Percentiles rank a stretch among this genome's conserved stretches.
phyloP scores from a whole-genome alignment of 1,139 yeast genomes.

The Zygoascus meyerae region DNA sequence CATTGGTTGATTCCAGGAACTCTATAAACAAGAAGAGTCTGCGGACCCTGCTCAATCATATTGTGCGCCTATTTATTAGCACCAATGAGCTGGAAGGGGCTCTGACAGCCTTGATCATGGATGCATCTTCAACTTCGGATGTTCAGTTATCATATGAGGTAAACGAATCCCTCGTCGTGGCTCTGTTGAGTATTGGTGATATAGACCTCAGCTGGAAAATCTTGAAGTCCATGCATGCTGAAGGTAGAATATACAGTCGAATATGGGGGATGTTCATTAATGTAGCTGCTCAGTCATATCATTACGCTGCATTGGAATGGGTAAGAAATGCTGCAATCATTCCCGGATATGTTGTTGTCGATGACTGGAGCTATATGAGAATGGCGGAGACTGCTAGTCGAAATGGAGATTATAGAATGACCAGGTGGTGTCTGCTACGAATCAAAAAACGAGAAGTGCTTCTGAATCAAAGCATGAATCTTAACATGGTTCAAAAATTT shows the following conservation, averaged over 20 bases:
- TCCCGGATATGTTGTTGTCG: slow-evolving; percentile 30
- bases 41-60: slow-evolving; percentile 11
- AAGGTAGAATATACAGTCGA: slow-evolving; percentile 26
- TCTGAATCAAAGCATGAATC: slow-evolving; percentile 10
- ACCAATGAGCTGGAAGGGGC: slow-evolving; percentile 25
- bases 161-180: slow-evolving; percentile 28
- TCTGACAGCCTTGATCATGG: slow-evolving; percentile 22
- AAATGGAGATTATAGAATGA: slow-evolving; percentile 24
- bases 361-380: slow-evolving; percentile 27
- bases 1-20: slow-evolving; percentile 1
- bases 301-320: slow-evolving; percentile 29
- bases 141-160: slow-evolving; percentile 21
- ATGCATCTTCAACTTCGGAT: slow-evolving; percentile 17
- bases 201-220: slow-evolving; percentile 28
- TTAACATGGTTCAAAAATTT: slow-evolving; percentile 16
- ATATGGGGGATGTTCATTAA: slow-evolving; percentile 34
- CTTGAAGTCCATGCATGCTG: slow-evolving; percentile 22
- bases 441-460: slow-evolving; percentile 14
- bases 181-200: slow-evolving; percentile 26
- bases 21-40: slow-evolving; percentile 1
- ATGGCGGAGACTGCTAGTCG: slow-evolving; percentile 27
- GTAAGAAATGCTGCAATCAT: slow-evolving; percentile 27
- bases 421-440: slow-evolving; percentile 30
- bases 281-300: slow-evolving; percentile 21
- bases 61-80: slow-evolving; percentile 22